Evolutionary conservation across 169 alveolate genomes (phyloP).

Genomic region (Cryptosporidium sp.): DNA sequence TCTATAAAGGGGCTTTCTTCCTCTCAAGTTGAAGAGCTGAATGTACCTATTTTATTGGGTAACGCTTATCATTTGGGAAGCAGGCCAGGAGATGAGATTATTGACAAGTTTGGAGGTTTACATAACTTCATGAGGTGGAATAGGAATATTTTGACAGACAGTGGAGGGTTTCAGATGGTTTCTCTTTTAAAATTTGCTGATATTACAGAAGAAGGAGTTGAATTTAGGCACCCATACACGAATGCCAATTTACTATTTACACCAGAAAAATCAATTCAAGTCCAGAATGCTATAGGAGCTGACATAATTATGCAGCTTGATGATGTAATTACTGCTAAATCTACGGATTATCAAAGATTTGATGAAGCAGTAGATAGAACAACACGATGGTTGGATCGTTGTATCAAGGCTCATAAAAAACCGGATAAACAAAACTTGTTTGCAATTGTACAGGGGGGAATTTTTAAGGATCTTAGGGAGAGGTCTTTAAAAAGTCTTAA

Average conservation of each 20-base stretch:
- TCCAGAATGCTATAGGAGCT: slow-evolving; percentile 94
- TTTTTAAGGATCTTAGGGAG: slow-evolving; percentile 89
- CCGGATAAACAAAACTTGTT: slow-evolving; percentile 93
- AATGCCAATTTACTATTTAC: slow-evolving; percentile 88
- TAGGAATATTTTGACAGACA: slow-evolving; percentile 95
- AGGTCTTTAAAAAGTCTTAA: slow-evolving; percentile 86
- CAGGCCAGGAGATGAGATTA: slow-evolving; percentile 93
- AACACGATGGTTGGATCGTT: slow-evolving; percentile 95
- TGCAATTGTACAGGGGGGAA: slow-evolving; percentile 98
- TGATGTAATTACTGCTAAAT: slow-evolving; percentile 93
- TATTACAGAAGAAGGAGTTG: slow-evolving; percentile 96
- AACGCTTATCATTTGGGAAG: slow-evolving; percentile 97
- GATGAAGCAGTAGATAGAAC: slow-evolving; percentile 89
- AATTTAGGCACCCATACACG: slow-evolving; percentile 90
- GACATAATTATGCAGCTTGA: slow-evolving; percentile 98
- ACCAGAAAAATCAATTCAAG: slow-evolving; percentile 95
- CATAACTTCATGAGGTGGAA: slow-evolving; percentile 94
- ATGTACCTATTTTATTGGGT: slow-evolving; percentile 90
- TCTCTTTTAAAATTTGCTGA: slow-evolving; percentile 89
- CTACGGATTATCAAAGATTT: slow-evolving; percentile 78
- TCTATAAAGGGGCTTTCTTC: slow-evolving; percentile 91
- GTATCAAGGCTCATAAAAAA: slow-evolving; percentile 93
- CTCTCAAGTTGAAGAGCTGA: slow-evolving; percentile 84
- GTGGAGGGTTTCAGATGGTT: slow-evolving; percentile 98
- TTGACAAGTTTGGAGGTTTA: slow-evolving; percentile 92